phyloP scores from a whole-genome alignment of 1,284 basidiomycete species.

The Ceratobasidium theobromae region DNA sequence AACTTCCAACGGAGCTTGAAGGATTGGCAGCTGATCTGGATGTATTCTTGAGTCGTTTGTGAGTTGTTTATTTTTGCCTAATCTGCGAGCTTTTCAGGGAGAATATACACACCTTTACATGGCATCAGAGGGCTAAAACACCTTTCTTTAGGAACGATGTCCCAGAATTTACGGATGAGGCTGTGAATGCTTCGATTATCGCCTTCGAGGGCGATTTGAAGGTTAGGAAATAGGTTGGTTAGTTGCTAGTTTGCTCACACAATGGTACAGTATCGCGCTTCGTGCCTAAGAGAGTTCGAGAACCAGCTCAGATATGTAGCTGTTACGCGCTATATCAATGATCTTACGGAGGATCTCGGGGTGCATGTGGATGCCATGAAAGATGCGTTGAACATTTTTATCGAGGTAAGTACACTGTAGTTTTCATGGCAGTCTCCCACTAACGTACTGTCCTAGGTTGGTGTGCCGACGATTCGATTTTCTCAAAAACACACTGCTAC shows the following conservation, averaged over 20 bases:
- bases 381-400: slow-evolving; percentile 63
- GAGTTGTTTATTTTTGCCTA: slow-evolving; percentile 43
- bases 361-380: slow-evolving; percentile 69
- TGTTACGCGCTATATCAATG: slow-evolving; percentile 70
- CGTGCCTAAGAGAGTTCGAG: slow-evolving; percentile 62
- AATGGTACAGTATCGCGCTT: slow-evolving; percentile 61
- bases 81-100: slow-evolving; percentile 1
- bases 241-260: background rate
- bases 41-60: slow-evolving; percentile 64
- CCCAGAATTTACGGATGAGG: slow-evolving; percentile 54
- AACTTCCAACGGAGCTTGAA: slow-evolving; percentile 63
- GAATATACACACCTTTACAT: background rate
- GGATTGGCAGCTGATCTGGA: slow-evolving; percentile 60
- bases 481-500: slow-evolving; percentile 69
- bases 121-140: no score
- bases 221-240: slow-evolving; percentile 44
- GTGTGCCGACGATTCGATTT: slow-evolving; percentile 72
- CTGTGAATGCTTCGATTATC: slow-evolving; percentile 63
- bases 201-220: slow-evolving; percentile 67
- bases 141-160: slow-evolving; percentile 17
- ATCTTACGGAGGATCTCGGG: slow-evolving; percentile 63
- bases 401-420: slow-evolving; percentile 59
- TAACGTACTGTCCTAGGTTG: slow-evolving; percentile 45
- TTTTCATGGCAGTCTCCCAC: no score
- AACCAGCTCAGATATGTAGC: slow-evolving; percentile 69